These are phyloP conservation scores for Lecanosticta acicola DNA, from an alignment of 2,329 filamentous ascomycete species.

Conservation along the genomic window DNA sequence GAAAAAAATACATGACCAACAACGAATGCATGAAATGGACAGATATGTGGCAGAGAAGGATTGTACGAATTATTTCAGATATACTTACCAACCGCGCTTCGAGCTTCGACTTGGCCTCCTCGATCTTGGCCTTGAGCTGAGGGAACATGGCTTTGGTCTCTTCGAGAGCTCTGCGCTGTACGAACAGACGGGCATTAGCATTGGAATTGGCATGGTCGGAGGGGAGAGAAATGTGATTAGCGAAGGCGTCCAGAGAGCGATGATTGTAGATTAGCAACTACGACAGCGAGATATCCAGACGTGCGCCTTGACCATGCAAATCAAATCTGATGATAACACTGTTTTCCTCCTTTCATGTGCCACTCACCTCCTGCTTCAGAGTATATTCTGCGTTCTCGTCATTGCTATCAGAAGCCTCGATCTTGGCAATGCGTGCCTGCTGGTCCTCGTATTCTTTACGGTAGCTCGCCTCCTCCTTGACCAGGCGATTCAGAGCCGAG, in stretches of 20 bases:
- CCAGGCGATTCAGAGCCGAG: constrained; percentile 70
- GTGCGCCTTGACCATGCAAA: no score
- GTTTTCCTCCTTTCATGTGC: background rate
- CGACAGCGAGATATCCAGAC: background rate
- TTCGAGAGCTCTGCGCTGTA: constrained; percentile 69
- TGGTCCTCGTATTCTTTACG: constrained; percentile 78
- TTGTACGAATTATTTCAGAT: background rate
- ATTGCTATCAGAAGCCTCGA: constrained; percentile 51
- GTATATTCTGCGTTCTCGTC: constrained; percentile 70
- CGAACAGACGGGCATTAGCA: background rate
- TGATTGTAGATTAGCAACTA: background rate
- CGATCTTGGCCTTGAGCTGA: constrained; percentile 64
- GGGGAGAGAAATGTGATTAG: background rate
- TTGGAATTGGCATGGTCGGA: background rate
- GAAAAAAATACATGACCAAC: constrained; percentile 3
- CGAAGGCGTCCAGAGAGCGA: background rate
- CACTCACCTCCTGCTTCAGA: constrained; percentile 76
- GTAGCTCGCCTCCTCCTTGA: constrained; percentile 89
- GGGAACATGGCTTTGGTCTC: constrained; percentile 83
- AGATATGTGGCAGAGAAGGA: background rate
- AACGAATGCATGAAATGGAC: constrained; percentile 8
- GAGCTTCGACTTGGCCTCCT: constrained; percentile 64
- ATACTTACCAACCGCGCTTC: constrained; percentile 67
- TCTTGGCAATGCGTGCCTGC: constrained; percentile 61
- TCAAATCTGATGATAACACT: no score